Percentiles rank a stretch among this genome's conserved stretches.
phyloP scores from a whole-genome alignment of 768 basidiomycete species.

The Lactarius evosmus region DNA sequence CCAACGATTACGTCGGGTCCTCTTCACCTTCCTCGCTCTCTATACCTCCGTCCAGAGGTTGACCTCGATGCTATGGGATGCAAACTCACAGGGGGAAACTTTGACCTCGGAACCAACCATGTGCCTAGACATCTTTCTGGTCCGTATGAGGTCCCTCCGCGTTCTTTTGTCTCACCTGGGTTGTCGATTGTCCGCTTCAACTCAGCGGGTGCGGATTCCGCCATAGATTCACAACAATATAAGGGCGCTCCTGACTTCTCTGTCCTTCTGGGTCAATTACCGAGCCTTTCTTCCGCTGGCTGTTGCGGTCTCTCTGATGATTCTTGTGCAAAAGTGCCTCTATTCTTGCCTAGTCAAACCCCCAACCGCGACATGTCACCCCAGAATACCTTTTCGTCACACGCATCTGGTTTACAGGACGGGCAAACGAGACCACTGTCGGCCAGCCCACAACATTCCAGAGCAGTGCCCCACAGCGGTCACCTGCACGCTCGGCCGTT shows the following conservation, averaged over 20 bases:
- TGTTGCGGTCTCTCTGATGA: neutral
- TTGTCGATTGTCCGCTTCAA: neutral
- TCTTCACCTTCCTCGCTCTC: neutral
- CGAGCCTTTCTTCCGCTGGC: neutral
- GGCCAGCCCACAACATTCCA: neutral
- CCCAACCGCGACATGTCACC: constrained; percentile 6
- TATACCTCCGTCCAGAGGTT: neutral
- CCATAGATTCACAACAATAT: neutral
- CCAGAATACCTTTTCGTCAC: neutral
- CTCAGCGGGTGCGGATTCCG: neutral
- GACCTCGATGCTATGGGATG: neutral
- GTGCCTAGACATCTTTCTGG: neutral
- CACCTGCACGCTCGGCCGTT: neutral
- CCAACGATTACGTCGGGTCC: neutral
- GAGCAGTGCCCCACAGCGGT: neutral
- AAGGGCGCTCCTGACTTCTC: neutral
- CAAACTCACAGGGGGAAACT: neutral
- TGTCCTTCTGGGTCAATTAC: neutral
- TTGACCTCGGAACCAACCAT: neutral
- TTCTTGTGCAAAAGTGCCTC: constrained; percentile 5
- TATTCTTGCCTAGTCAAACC: constrained; percentile 21
- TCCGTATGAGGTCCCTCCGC: neutral
- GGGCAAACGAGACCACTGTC: neutral
- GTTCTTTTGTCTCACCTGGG: neutral
- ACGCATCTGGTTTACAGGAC: no score